Percentiles rank a stretch among this genome's conserved stretches.
Conservation (phyloP, 192 early-diverging fungal species). For the Diversispora epigaea region DNA sequence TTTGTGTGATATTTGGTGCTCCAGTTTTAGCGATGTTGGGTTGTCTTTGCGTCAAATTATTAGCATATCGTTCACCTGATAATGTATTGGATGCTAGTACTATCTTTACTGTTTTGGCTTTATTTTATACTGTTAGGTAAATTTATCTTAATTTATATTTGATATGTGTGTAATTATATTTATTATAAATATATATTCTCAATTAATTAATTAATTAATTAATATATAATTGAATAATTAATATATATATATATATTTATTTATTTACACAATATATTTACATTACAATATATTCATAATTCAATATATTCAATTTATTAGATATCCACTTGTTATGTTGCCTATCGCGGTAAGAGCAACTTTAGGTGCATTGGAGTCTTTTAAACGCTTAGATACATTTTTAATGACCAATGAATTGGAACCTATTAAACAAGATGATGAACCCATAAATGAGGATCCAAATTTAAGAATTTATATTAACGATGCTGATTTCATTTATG, state of each 20-base stretch:
- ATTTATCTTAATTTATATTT: too few species aligned
- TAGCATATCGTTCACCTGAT: conserved; percentile 42
- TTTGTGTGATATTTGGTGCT: conserved; percentile 63
- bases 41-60: conserved; percentile 42
- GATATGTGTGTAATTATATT: background rate
- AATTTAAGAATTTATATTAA: conserved; percentile 50
- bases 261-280: too few species aligned
- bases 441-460: conserved; percentile 36
- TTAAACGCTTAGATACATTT: conserved; percentile 60
- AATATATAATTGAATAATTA: too few species aligned
- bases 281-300: too few species aligned
- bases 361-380: conserved; percentile 53
- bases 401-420: conserved; percentile 63
- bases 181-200: background rate
- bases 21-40: conserved; percentile 52
- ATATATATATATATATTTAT: too few species aligned
- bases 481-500: conserved; percentile 58
- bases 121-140: conserved; percentile 67
- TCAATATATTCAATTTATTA: background rate
- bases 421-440: conserved; percentile 35
- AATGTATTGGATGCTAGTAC: conserved; percentile 41
- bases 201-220: too few species aligned
- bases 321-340: conserved; percentile 66
- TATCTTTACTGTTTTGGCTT: conserved; percentile 62
- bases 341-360: conserved; percentile 62